Evolutionary conservation across 495 filamentous ascomycete species (phyloP), one percentile per base, ranked within the genome.

Genomic region (Penicillium odoratum): DNA sequence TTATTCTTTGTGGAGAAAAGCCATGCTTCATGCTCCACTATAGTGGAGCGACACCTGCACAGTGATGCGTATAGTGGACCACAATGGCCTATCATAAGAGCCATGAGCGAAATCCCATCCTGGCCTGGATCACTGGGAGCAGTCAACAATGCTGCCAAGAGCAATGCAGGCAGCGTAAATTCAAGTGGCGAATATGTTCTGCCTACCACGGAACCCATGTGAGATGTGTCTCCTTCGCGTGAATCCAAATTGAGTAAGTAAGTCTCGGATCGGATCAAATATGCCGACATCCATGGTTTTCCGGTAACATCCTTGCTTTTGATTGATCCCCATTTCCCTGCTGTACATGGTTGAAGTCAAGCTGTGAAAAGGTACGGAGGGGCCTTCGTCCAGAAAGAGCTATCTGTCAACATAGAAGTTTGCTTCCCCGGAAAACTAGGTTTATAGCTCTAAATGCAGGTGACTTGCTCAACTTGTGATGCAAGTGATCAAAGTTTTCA

Each of bases 1-100:
- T 53, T 61, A 6, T 18, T 38, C 34, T 36, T 8, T 59, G 61
- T 61, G 58, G 58, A 64, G 60, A 63, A 55, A 15, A 31, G 46
- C 48, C 44, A 58, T 53, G 52, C 26, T 43, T 47, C 7, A 55
- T 33, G 43, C 55, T 60, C 60, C 62, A 62, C 55, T 30, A 16
- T 13, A 16, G 43, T 48, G 36, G 56, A 46, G 36, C 18, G 30
- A 54, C 30, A 52, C 48, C 13, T n/a, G 30, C 18, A 30, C 49
- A 18, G n/a, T 53, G 34, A 4, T 29, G 13, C 34, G 13, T 29
- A 38, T 25, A 21, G 61, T 58, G 58, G 62, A 55, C 50, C 45
- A 11, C 11, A 34, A 7, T n/a, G 30, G 31, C 53, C 59, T 61
- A 61, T 61, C 54, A 57, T 15, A 50, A 18, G 18, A 29, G 44